Base-by-base conservation (phyloP, 2,329 filamentous ascomycete species). In the Lecanoromycetidae sp. region DNA sequence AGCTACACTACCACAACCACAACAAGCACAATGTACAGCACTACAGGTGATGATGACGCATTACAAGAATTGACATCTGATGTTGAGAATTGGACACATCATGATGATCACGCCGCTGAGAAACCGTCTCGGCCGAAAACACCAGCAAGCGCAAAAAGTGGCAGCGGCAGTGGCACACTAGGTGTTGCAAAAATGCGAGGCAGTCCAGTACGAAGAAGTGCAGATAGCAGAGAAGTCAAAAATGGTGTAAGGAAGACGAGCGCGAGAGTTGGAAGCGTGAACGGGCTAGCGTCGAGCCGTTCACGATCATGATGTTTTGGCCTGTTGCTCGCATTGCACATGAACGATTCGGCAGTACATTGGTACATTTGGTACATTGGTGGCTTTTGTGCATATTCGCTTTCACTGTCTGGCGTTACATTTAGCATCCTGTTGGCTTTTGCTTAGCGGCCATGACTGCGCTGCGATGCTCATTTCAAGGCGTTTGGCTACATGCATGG, bases 1-100 rank as follows among this genome's bases (percentile, higher is more conserved):
- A 87, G 83, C 63, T 84, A 87, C 63, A 81, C 78, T 3, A 81
- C 80, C 3, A 84, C 80, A 3, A 80, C 83, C 10, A 84, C 82
- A 0, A 80, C 82, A 2, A 79, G 33, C 29, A 43, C 49, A 19
- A 26, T 77, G 49, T 80, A 79, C 57, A 71, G 72, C 29, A 65
- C 75, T 20, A 74, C 81, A 47, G 78, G 83, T 57, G 81, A 83
- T 30, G 62, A 66, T 20, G 63, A 67, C 39, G 47, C 44, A 13
- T 12, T 50, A 7, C 49, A 47, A 54, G 78, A 82, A 56, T 73
- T 78, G 10, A 80, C 77, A 17, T 76, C 82, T 51, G 82, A 87
- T 55, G 74, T 76, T 9, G 82, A 87, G 60, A 87, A 87, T 57
- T 61, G 79, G 79, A 26, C 64, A 69, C 20, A 63, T 55, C 8